Conservation (phyloP, 495 filamentous ascomycete genomes). For the Physcia stellaris region DNA sequence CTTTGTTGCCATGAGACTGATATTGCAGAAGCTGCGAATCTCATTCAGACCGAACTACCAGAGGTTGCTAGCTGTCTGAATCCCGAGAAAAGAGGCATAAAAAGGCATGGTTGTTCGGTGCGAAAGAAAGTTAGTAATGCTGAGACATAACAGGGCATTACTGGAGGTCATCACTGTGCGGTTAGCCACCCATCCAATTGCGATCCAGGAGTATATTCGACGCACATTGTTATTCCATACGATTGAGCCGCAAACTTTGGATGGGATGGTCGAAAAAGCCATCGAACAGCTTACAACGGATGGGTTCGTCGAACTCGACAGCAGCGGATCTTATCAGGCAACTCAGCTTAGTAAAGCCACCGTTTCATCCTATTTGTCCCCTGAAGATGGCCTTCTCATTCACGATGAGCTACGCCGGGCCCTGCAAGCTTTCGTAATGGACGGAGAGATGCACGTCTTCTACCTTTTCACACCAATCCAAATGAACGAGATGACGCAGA, state of each 20-base stretch:
- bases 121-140: too few relatives aligned
- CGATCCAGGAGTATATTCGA: slow-evolving; percentile 57
- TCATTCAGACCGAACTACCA: slow-evolving; percentile 64
- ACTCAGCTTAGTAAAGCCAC: slow-evolving; percentile 58
- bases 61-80: slow-evolving; percentile 55
- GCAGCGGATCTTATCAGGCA: slow-evolving; percentile 38
- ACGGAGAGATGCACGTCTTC: slow-evolving; percentile 73
- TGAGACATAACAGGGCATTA: slow-evolving; percentile 51
- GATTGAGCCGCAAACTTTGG: slow-evolving; percentile 22
- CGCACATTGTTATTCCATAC: slow-evolving; percentile 54
- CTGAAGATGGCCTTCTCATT: slow-evolving; percentile 66
- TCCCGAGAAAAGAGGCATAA: slow-evolving; percentile 54
- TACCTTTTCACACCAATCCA: slow-evolving; percentile 69
- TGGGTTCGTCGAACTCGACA: slow-evolving; percentile 37
- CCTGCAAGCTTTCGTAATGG: slow-evolving; percentile 64
- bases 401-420: slow-evolving; percentile 55
- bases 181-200: slow-evolving; percentile 52
- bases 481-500: slow-evolving; percentile 27
- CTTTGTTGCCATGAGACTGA: slow-evolving; percentile 62
- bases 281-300: slow-evolving; percentile 38
- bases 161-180: slow-evolving; percentile 62
- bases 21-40: slow-evolving; percentile 50
- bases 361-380: slow-evolving; percentile 58
- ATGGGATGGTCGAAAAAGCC: slow-evolving; percentile 39
- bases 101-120: slow-evolving; percentile 36